Base-by-base conservation (phyloP, 2,329 filamentous ascomycete genomes). In the Coniochaeta hoffmannii region DNA sequence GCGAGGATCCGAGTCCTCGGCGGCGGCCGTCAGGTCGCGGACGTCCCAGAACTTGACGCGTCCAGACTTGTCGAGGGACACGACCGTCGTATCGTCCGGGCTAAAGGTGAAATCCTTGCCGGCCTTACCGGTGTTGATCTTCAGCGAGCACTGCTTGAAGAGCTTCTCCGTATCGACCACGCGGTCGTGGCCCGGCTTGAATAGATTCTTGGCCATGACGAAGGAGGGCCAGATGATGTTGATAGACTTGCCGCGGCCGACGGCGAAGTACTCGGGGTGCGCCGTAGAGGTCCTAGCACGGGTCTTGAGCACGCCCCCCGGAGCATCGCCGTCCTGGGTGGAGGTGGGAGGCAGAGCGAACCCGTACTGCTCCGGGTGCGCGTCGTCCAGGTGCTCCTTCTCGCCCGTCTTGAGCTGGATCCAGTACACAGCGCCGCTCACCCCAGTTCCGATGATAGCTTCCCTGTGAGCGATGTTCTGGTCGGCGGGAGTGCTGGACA, bases 41-140 rank as follows among this genome's bases (percentile, higher is more conserved):
- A 97, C 90, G 69, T 99, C 94, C 95, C 94, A 99, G 77, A 99
- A 97, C 72, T 96, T 94, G 74, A 97, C 87, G 59, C 90, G 87
- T 50, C 94, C 95, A 57, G 91, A 93, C 76, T 99, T 99, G 71
- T 99, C 95, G 53, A 99, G 83, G 51, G 93, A 97, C 50, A 95
- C 92, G 63, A 99, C 90, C 38, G 93, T 86, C 1, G 88, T 89
- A 70, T 99, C 94, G 69, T 99, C 94, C 69, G 96, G 92, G 71
- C 93, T 97, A 73, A 99, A 99, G 50, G 87, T 88, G 69, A 99
- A 99, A 70, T 99, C 94, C 72, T 99, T 99, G 60, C 92, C 94
- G 61, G 94, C 93, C 76, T 99, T 99, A 63, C 93, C 94, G 59
- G 92, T 97, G 63, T 93, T 90, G 71, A 99, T 96, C 73, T 92